phyloP scores from a whole-genome alignment of 345 rosid genomes.

The Zanthoxylum bungeanum region DNA sequence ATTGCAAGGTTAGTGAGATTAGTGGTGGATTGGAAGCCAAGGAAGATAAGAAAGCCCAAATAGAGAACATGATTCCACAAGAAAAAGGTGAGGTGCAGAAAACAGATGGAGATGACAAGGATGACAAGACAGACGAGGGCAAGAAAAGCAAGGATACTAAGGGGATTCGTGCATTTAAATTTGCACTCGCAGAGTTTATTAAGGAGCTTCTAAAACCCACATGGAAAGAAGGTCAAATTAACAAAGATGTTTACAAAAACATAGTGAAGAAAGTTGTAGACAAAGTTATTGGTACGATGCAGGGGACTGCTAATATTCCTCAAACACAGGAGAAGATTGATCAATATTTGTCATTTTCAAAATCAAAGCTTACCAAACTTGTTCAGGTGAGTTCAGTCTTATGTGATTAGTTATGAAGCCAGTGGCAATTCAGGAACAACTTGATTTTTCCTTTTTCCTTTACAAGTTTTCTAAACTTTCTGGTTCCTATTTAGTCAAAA shows the following conservation, averaged over 20 bases:
- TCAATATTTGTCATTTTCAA: slow-evolving; percentile 74
- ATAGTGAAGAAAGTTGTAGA: slow-evolving; percentile 95
- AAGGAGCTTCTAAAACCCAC: slow-evolving; percentile 89
- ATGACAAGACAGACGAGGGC: slow-evolving; percentile 38
- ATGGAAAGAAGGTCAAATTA: slow-evolving; percentile 93
- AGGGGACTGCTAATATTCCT: slow-evolving; percentile 64
- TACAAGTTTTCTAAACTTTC: too few species aligned
- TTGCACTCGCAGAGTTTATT: slow-evolving; percentile 82
- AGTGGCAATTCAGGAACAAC: too few species aligned
- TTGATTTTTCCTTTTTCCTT: too few species aligned
- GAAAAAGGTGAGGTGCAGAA: slow-evolving; percentile 43
- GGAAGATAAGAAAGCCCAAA: slow-evolving; percentile 37
- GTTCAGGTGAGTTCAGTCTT: slow-evolving; percentile 59
- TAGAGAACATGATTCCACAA: slow-evolving; percentile 30
- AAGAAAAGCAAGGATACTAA: slow-evolving; percentile 77
- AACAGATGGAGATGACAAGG: slow-evolving; percentile 39
- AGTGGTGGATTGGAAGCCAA: slow-evolving; percentile 28
- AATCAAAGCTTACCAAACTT: slow-evolving; percentile 89
- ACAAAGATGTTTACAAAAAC: slow-evolving; percentile 87
- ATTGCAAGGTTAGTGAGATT: slow-evolving; percentile 32
- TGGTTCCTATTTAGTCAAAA: too few species aligned
- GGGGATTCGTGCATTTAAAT: slow-evolving; percentile 76
- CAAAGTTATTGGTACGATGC: slow-evolving; percentile 79
- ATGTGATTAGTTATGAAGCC: neutral
- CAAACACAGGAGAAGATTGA: slow-evolving; percentile 92